A percentile compares a stretch with the other conserved stretches of the same genome.
Conservation (phyloP, 345 rosid species). For the Raphanus raphanistrum region DNA sequence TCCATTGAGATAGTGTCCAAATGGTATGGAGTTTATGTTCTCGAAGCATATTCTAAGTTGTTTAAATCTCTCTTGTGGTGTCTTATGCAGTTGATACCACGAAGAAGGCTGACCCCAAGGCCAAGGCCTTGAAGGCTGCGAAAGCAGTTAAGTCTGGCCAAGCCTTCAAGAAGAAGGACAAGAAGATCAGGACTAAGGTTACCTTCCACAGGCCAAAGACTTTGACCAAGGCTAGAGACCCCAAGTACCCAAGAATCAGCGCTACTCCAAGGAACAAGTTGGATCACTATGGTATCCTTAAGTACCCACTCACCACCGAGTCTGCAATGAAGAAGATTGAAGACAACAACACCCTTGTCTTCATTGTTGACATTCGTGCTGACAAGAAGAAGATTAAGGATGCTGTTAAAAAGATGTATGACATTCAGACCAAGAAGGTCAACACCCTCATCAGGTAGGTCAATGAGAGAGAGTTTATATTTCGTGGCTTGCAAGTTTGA, state of each 20-base stretch:
- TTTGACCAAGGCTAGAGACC: conserved; percentile 71
- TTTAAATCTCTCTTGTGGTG: not conserved
- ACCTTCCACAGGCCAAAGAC: conserved; percentile 95
- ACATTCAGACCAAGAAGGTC: conserved; percentile 88
- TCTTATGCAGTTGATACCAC: conserved; percentile 45
- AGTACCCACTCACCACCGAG: conserved; percentile 90
- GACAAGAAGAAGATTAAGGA: conserved; percentile 28
- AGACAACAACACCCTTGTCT: conserved; percentile 90
- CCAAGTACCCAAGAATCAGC: conserved; percentile 79
- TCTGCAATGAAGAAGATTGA: conserved; percentile 96
- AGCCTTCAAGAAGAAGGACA: conserved; percentile 72
- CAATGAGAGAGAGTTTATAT: not conserved
- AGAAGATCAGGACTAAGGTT: conserved; percentile 83
- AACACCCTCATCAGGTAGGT: conserved; percentile 84
- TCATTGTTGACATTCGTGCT: conserved; percentile 68
- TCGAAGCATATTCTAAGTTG: not conserved
- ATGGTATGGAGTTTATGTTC: not conserved
- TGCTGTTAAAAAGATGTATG: conserved; percentile 95
- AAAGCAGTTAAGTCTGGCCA: conserved; percentile 86
- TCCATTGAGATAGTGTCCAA: not conserved
- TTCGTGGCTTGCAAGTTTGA: not conserved
- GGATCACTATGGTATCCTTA: conserved; percentile 85
- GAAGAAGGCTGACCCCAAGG: conserved; percentile 77
- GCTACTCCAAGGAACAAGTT: conserved; percentile 92
- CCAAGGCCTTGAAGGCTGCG: conserved; percentile 85